Conservation (phyloP, 1,139 yeast species). For the Yamadazyma songkhlaensis region DNA sequence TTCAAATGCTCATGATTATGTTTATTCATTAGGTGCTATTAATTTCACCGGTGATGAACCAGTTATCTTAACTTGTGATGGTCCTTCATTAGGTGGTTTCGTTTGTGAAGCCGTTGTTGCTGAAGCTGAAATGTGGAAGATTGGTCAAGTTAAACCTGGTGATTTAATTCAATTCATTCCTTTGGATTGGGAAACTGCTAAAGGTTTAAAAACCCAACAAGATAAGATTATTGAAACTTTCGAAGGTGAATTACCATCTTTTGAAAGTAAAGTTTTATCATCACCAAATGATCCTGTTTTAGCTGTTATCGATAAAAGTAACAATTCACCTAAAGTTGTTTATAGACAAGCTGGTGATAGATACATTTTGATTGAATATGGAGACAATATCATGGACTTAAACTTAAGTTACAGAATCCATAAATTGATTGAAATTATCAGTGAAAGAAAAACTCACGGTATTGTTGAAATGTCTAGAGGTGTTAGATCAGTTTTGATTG, state of each 20-base stretch:
- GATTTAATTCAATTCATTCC: conserved; percentile 81
- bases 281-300: conserved; percentile 64
- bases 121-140: conserved; percentile 97
- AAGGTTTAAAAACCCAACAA: conserved; percentile 57
- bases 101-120: conserved; percentile 95
- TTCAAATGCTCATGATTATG: conserved; percentile 96
- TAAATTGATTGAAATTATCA: conserved; percentile 72
- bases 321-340: conserved; percentile 65
- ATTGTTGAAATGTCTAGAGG: conserved; percentile 96
- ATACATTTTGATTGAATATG: conserved; percentile 86
- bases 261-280: conserved; percentile 26
- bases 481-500: conserved; percentile 89
- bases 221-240: conserved; percentile 50
- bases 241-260: conserved; percentile 37
- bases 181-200: conserved; percentile 65
- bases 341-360: conserved; percentile 98
- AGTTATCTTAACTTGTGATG: conserved; percentile 93
- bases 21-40: conserved; percentile 92
- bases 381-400: conserved; percentile 83
- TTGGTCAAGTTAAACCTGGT: conserved; percentile 97
- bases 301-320: conserved; percentile 43
- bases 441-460: conserved; percentile 63
- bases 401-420: conserved; percentile 83
- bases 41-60: conserved; percentile 99
- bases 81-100: conserved; percentile 96